Conservation (phyloP, 2,329 filamentous ascomycete species). For the Microsporum audouinii region DNA sequence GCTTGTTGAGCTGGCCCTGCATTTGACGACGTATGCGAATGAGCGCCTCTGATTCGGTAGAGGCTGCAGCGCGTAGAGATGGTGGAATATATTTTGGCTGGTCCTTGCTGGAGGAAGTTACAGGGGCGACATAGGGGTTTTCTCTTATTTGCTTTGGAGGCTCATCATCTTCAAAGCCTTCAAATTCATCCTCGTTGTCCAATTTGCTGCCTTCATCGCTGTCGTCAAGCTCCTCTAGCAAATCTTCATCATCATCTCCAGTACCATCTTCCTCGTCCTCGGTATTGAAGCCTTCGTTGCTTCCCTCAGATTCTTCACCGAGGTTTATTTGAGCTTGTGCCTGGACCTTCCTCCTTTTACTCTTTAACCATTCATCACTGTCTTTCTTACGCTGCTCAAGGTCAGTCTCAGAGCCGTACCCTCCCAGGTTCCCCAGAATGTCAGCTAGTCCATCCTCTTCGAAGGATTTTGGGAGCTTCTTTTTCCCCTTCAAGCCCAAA, state of each 20-base stretch:
- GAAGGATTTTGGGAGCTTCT: conserved; percentile 60
- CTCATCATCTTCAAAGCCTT: conserved; percentile 25
- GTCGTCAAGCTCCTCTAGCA: conserved; percentile 20
- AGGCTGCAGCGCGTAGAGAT: conserved; percentile 56
- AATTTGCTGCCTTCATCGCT: conserved; percentile 14
- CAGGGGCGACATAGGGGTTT: conserved; percentile 79
- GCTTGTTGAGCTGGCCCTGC: conserved; percentile 80
- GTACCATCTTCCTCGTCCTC: conserved; percentile 23
- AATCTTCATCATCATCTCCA: conserved; percentile 19
- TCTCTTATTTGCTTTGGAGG: conserved; percentile 44
- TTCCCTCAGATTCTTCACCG: conserved; percentile 22
- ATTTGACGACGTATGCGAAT: conserved; percentile 63
- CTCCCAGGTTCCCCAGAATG: conserved; percentile 58
- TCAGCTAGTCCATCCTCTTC: conserved; percentile 74
- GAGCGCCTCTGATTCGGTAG: conserved; percentile 55
- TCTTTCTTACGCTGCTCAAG: conserved; percentile 50
- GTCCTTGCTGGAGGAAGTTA: conserved; percentile 21
- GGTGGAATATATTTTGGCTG: conserved; percentile 76
- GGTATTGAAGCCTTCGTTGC: conserved; percentile 25
- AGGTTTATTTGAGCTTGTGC: conserved; percentile 20
- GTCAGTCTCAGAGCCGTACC: conserved; percentile 40
- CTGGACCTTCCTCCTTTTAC: conserved; percentile 45
- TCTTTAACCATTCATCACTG: conserved; percentile 48
- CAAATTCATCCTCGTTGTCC: conserved; percentile 29
- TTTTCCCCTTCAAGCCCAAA: conserved; percentile 63